phyloP scores from a whole-genome alignment of 352 stramenopile species.

The Globisporangium uncinulatum region DNA sequence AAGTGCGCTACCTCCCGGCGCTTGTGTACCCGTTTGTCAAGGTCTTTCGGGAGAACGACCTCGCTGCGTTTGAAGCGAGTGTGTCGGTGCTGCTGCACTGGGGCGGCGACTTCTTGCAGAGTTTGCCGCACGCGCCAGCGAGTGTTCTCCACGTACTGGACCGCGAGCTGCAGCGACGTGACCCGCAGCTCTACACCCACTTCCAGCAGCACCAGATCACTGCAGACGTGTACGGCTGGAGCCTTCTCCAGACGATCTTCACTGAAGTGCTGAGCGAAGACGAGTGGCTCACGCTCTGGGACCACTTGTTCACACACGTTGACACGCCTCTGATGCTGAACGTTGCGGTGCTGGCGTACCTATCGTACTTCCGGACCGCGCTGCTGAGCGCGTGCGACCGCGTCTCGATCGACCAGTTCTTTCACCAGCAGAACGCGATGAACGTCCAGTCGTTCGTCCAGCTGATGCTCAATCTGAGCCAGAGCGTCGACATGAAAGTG shows the following conservation, averaged over 20 bases:
- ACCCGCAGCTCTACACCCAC: conserved; percentile 73
- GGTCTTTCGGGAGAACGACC: conserved; percentile 79
- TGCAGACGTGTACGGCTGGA: conserved; percentile 77
- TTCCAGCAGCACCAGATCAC: conserved; percentile 59
- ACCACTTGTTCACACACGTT: conserved; percentile 75
- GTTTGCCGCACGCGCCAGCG: conserved; percentile 78
- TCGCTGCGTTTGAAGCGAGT: conserved; percentile 88
- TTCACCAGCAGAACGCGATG: conserved; percentile 80
- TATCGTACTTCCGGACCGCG: conserved; percentile 61
- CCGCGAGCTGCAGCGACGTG: conserved; percentile 53
- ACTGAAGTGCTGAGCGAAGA: conserved; percentile 84
- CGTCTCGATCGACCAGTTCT: conserved; percentile 78
- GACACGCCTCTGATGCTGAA: conserved; percentile 60
- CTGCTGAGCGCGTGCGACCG: conserved; percentile 46
- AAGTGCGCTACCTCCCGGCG: conserved; percentile 75
- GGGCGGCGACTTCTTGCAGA: conserved; percentile 75
- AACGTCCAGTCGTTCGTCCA: conserved; percentile 70
- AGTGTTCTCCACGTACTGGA: conserved; percentile 67
- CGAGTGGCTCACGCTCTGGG: conserved; percentile 88
- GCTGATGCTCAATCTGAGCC: conserved; percentile 48
- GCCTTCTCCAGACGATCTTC: conserved; percentile 83
- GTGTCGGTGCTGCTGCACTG: conserved; percentile 84
- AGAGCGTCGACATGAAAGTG: conserved; percentile 31
- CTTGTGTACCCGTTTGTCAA: conserved; percentile 88
- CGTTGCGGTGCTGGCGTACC: conserved; percentile 64